Evolutionary conservation across 1,284 basidiomycete genomes (phyloP).

Genomic region (Xerocomus amazonicus): DNA sequence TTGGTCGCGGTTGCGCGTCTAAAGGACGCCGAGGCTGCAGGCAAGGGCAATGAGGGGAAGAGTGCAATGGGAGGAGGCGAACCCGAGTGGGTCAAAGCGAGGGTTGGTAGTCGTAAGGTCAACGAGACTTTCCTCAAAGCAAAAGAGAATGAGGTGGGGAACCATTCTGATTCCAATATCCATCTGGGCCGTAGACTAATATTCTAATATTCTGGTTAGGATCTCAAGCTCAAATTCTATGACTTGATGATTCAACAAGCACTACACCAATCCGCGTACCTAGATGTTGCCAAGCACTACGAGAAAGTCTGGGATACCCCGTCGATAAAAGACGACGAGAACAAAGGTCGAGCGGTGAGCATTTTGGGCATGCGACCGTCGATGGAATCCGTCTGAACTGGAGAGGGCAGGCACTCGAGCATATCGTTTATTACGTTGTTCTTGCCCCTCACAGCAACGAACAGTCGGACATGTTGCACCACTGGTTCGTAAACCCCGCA

Average conservation of each 20-base stretch:
- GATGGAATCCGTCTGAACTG: constrained; percentile 6
- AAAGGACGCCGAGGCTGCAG: constrained; percentile 57
- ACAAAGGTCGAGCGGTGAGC: constrained; percentile 72
- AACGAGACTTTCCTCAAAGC: constrained; percentile 93
- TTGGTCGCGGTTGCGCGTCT: constrained; percentile 67
- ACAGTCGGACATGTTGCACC: constrained; percentile 94
- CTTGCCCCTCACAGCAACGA: constrained; percentile 95
- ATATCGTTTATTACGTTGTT: constrained; percentile 93
- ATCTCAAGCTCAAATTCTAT: constrained; percentile 94
- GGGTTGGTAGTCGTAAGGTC: constrained; percentile 91
- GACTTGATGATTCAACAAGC: constrained; percentile 95
- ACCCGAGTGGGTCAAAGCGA: constrained; percentile 86
- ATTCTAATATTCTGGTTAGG: constrained; percentile 50
- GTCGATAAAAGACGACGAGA: constrained; percentile 79
- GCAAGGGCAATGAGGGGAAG: constrained; percentile 56
- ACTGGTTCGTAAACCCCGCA: constrained; percentile 76
- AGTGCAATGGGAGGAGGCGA: constrained; percentile 67
- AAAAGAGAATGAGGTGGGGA: constrained; percentile 74
- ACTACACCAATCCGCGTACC: constrained; percentile 79
- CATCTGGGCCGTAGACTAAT: constrained; percentile 2
- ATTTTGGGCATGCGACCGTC: neutral
- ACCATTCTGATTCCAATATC: neutral
- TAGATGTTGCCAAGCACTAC: constrained; percentile 95
- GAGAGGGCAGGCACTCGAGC: constrained; percentile 73
- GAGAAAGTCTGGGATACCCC: constrained; percentile 97